Base-by-base conservation (phyloP, 345 rosid species). In the Hibiscus trionum region DNA sequence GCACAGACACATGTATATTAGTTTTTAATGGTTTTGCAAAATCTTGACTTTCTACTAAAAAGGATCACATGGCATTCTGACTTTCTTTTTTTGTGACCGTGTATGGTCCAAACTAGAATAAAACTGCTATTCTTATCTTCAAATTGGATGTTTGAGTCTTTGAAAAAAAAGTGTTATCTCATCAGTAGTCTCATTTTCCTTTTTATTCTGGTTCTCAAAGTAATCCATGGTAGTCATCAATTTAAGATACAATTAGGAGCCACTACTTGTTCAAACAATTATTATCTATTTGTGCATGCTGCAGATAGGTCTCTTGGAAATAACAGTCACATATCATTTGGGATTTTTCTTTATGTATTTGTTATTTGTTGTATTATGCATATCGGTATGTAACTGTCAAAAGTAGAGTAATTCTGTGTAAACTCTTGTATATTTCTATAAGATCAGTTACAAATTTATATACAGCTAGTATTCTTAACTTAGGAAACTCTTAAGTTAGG, bases 31-130 rank as follows among this genome's bases (percentile, higher is more conserved):
- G 42, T 49, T 67, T 16, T 67, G 71, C 58, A 67, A 49, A 67
- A 47, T 65, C 71, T 67, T 49, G 24, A 9, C 71, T 67, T 67
- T 49, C 49, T 46, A 66, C 19, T 67, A 8, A 27, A 47, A 52
- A n/a, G 24, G 5, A 4, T 4, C 71, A 27, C 53, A 11, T 15
- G 24, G 26, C 4, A 7, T 55, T 70, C 33, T 44, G 17, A 66
- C 52, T 63, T 63, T 42, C 35, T 63, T 19, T 39, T 70, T 15
- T 39, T 11, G 7, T 70, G 27, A 71, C 61, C 9, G 15, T 24
- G 21, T 62, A 33, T 16, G 47, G 56, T 61, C 70, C 70, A 11
- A 49, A 47, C 2, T 67, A 3, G 39, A 2, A 42, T 21, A 21
- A 3, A 37, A 1, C 27, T 53, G 58, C 15, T 19, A 1, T 2